Base-by-base conservation (phyloP, 768 basidiomycete genomes). In the Trametes cingulata region DNA sequence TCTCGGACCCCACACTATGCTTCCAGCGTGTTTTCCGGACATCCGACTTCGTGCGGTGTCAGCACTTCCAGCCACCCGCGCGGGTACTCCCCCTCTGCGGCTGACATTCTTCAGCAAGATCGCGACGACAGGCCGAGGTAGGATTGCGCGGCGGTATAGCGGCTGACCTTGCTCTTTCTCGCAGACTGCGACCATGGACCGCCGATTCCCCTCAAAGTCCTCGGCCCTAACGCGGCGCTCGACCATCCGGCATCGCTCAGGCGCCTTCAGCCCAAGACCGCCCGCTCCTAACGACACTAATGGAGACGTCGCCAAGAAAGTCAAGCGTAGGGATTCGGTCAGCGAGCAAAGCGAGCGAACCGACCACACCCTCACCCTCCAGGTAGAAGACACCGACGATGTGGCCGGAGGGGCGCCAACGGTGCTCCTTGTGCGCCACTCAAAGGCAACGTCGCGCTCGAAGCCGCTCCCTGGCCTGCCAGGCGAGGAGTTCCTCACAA, bases 331-430 rank as follows among this genome's bases (percentile, higher is more conserved):
- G 20, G 37, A 24, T 17, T 58, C 61, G 19, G 35, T 58, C 46
- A 46, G 45, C 52, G 47, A 53, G 33, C 56, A 45, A 12, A 55
- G 51, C 62, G 47, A 63, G 42, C 58, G 49, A 22, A 52, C 61
- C 46, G 49, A 56, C 20, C 60, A 53, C 40, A 56, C 58, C 6
- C 51, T 64, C 17, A 65, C 62, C 12, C 58, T 68, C 35, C 68
- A 69, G 29, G 68, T 68, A 25, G 67, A 70, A 46, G 67, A 67
- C 46, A 60, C 51, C 10, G 67, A 67, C 33, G 62, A 55, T 13
- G 46, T 35, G 0, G 40, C 42, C 22, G 22, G 59, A 8, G 3
- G 37, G 9, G 48, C 14, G 29, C 69, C 68, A 4, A 65, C 67
- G 1, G 63, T 71, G 1, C 46, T 64, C 1, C 63, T 68, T 17